These are phyloP conservation scores for Lathyrus aphaca DNA, from an alignment of 306 rosid genomes.

Conservation along the genomic window DNA sequence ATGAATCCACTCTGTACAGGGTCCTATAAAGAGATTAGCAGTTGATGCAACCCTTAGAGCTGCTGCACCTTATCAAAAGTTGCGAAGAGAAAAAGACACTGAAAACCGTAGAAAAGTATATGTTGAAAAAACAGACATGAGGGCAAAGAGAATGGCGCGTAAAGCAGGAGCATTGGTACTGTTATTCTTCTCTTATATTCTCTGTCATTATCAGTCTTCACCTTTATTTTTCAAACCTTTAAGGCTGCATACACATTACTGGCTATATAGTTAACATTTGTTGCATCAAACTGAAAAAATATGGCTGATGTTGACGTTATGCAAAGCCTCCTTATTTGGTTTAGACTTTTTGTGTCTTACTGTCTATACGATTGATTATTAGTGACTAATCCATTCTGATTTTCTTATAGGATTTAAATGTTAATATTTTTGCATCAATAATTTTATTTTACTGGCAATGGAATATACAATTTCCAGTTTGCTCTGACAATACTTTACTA, in stretches of 20 bases:
- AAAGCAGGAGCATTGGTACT: conserved; percentile 98
- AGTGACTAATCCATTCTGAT: conserved; percentile 1
- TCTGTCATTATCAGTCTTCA: not conserved
- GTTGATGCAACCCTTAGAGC: conserved; percentile 99
- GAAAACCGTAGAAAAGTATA: conserved; percentile 78
- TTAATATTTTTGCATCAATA: conserved; percentile 28
- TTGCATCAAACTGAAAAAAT: conserved; percentile 23
- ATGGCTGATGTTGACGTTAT: conserved; percentile 16
- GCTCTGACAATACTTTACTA: conserved; percentile 3
- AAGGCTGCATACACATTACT: not conserved
- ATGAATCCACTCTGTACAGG: conserved; percentile 50
- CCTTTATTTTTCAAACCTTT: conserved; percentile 4
- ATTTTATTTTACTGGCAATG: conserved; percentile 17
- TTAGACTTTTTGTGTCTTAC: not conserved
- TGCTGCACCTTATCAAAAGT: conserved; percentile 96
- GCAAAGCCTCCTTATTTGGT: conserved; percentile 2
- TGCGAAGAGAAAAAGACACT: conserved; percentile 79
- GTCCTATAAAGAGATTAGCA: conserved; percentile 92
- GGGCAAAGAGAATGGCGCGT: conserved; percentile 98
- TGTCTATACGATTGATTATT: conserved; percentile 18
- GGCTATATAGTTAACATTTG: not conserved
- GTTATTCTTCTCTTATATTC: conserved; percentile 9
- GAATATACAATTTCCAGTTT: conserved; percentile 28
- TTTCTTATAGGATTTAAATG: not conserved
- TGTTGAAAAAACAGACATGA: conserved; percentile 93